A percentile compares a stretch with the other conserved stretches of the same genome.
Conservation (phyloP, 78 protist species). For the Dictyostelium capitatum region DNA sequence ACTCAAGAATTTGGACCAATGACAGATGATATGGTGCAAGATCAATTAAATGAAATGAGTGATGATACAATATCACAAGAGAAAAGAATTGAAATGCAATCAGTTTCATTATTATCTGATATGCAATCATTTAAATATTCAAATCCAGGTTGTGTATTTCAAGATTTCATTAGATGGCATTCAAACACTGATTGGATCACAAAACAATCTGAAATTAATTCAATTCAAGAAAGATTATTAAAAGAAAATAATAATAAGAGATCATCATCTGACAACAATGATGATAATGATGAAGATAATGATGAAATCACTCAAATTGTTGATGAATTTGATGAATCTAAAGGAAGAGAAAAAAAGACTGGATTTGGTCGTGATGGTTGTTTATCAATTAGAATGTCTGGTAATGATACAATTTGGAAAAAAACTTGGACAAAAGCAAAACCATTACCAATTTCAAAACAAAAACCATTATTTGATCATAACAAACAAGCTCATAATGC, state of each 20-base stretch:
- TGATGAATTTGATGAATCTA: slow-evolving; percentile 58
- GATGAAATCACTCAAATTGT: slow-evolving; percentile 12
- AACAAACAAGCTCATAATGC: slow-evolving; percentile 44
- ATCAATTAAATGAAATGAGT: slow-evolving; percentile 54
- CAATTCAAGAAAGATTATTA: background rate
- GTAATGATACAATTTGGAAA: slow-evolving; percentile 48
- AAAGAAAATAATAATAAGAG: background rate
- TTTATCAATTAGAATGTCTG: slow-evolving; percentile 40
- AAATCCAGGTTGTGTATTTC: slow-evolving; percentile 71
- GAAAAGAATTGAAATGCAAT: slow-evolving; percentile 48
- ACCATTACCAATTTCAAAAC: slow-evolving; percentile 35
- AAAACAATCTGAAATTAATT: slow-evolving; percentile 10
- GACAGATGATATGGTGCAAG: slow-evolving; percentile 71
- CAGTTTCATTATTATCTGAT: slow-evolving; percentile 58
- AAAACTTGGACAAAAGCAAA: slow-evolving; percentile 46
- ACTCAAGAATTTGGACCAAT: slow-evolving; percentile 79
- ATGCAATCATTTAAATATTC: slow-evolving; percentile 67
- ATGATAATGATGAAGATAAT: slow-evolving; percentile 32
- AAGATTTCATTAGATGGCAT: slow-evolving; percentile 78
- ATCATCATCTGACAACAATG: background rate
- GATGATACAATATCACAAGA: slow-evolving; percentile 4
- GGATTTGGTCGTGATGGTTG: slow-evolving; percentile 69
- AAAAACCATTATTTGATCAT: slow-evolving; percentile 62
- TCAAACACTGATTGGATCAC: slow-evolving; percentile 62
- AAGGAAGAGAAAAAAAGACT: slow-evolving; percentile 26